phyloP scores from a whole-genome alignment of 1,284 basidiomycete species.

The Trichosporon sp. region DNA sequence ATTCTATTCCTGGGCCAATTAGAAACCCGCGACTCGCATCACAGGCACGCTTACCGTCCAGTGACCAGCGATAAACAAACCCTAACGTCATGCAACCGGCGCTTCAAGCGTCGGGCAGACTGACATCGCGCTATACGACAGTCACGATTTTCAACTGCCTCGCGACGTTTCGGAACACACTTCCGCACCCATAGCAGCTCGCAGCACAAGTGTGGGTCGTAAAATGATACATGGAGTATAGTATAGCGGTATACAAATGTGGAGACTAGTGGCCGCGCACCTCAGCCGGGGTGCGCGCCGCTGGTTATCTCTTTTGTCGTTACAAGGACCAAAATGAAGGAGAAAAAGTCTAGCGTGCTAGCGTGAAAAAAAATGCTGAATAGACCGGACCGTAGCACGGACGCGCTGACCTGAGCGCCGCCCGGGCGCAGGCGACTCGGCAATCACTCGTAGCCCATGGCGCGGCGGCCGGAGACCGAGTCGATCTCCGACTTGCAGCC shows the following conservation, averaged over 20 bases:
- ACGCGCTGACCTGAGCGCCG: neutral
- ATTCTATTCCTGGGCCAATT: neutral
- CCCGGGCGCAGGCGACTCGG: neutral
- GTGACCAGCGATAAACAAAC: neutral
- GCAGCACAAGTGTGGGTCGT: neutral
- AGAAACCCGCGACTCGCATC: neutral
- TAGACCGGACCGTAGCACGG: neutral
- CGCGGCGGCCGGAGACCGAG: conserved; percentile 30
- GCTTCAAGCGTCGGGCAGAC: neutral
- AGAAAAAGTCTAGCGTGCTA: neutral
- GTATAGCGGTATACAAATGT: conserved; percentile 2
- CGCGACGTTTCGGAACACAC: too few species aligned
- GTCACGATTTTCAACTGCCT: too few species aligned
- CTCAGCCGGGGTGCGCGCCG: neutral
- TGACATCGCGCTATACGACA: too few species aligned
- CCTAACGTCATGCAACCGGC: neutral
- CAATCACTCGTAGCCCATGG: conserved; percentile 33
- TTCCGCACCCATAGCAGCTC: neutral
- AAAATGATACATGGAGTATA: neutral
- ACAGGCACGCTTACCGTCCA: neutral
- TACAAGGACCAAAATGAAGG: neutral
- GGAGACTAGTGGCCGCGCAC: neutral
- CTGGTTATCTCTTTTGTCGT: neutral
- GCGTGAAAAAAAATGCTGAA: neutral
- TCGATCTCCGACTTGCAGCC: conserved; percentile 22